phyloP scores from a whole-genome alignment of 2,329 filamentous ascomycete genomes.

The Lecanoromycetidae sp. region DNA sequence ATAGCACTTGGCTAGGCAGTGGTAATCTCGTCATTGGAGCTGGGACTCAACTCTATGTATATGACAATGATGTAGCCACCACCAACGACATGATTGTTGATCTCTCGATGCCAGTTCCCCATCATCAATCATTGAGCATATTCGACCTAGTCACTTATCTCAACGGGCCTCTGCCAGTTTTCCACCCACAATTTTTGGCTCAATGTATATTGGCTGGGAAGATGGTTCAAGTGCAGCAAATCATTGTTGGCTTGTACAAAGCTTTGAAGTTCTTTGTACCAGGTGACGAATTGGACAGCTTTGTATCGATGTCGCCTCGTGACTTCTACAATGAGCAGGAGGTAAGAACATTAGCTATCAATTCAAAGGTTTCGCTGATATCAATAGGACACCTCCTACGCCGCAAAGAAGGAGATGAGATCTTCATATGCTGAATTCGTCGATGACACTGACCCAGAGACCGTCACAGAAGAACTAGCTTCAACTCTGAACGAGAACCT shows the following conservation, averaged over 20 bases:
- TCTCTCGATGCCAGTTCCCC: conserved; percentile 37
- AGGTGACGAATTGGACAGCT: conserved; percentile 59
- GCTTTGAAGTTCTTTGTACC: conserved; percentile 72
- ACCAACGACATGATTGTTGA: conserved; percentile 48
- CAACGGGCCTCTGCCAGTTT: conserved; percentile 78
- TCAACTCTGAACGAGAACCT: conserved; percentile 62
- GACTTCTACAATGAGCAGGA: conserved; percentile 36
- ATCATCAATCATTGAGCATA: conserved; percentile 49
- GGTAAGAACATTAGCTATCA: conserved; percentile 23
- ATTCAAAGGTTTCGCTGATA: conserved; percentile 17
- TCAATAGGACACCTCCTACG: conserved; percentile 28
- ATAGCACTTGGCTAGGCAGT: conserved; percentile 80
- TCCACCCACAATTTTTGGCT: conserved; percentile 81
- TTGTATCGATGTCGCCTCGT: conserved; percentile 29
- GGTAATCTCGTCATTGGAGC: conserved; percentile 78
- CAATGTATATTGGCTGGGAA: conserved; percentile 80
- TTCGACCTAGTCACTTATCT: conserved; percentile 73
- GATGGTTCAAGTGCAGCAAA: conserved; percentile 53
- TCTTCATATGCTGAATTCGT: conserved; percentile 42
- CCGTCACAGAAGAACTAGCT: conserved; percentile 61
- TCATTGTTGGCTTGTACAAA: conserved; percentile 60
- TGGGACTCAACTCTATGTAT: conserved; percentile 81
- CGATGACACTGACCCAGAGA: conserved; percentile 46
- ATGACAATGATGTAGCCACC: conserved; percentile 61
- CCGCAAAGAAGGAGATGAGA: conserved; percentile 36